A percentile compares a stretch with the other conserved stretches of the same genome.
Evolutionary conservation across 177 flowering plant species (phyloP).

Genomic region (Telopea speciosissima): DNA sequence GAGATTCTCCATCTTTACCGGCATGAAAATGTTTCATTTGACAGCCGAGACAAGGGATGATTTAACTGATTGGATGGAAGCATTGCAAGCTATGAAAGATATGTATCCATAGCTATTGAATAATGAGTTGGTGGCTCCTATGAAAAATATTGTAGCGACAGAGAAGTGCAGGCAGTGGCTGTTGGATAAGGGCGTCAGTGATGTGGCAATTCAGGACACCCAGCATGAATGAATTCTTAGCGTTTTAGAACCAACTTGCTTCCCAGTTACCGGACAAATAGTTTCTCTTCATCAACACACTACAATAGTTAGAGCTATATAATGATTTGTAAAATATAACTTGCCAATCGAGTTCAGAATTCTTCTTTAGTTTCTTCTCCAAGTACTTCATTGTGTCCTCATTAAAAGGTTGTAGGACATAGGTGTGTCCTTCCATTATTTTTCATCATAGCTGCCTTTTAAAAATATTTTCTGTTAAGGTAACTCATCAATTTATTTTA

Average conservation of each 20-base stretch:
- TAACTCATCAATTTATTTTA: too few species aligned
- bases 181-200: slow-evolving; percentile 65
- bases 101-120: slow-evolving; percentile 89
- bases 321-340: slow-evolving; percentile 19
- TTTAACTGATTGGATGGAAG: slow-evolving; percentile 75
- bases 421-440: too few species aligned
- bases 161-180: slow-evolving; percentile 74
- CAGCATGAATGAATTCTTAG: slow-evolving; percentile 70
- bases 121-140: slow-evolving; percentile 79
- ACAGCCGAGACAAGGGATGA: slow-evolving; percentile 81
- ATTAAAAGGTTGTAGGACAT: too few species aligned
- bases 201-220: slow-evolving; percentile 67
- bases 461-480: too few species aligned
- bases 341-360: slow-evolving; percentile 17
- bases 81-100: slow-evolving; percentile 85
- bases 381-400: too few species aligned
- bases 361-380: slow-evolving; percentile 17
- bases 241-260: slow-evolving; percentile 63
- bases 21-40: slow-evolving; percentile 83
- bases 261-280: slow-evolving; percentile 71
- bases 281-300: slow-evolving; percentile 59
- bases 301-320: slow-evolving; percentile 89
- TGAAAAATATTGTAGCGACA: slow-evolving; percentile 54
- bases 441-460: too few species aligned
- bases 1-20: slow-evolving; percentile 86